Evolutionary conservation across 768 basidiomycete species (phyloP).

Genomic region (Pulveroboletus ravenelii): DNA sequence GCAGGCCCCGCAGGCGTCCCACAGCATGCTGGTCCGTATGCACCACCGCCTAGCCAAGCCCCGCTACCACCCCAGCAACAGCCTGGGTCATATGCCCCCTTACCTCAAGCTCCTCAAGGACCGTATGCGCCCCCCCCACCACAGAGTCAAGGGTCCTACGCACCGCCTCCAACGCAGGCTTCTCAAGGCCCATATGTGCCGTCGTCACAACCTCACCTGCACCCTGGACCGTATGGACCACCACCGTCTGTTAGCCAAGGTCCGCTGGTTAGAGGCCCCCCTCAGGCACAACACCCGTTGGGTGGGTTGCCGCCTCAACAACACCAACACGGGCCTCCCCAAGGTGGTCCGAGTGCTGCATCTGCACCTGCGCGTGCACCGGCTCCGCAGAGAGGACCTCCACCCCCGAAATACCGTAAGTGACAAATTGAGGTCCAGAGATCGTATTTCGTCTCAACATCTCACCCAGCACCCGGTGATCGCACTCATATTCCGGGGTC

Average conservation of each 20-base stretch:
- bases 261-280: conserved; percentile 26
- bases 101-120: conserved; percentile 24
- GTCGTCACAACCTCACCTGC: conserved; percentile 12
- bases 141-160: conserved; percentile 16
- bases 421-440: conserved; percentile 8
- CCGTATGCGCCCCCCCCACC: conserved; percentile 29
- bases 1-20: conserved; percentile 22
- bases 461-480: conserved; percentile 73
- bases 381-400: conserved; percentile 36
- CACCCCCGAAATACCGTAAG: conserved; percentile 58
- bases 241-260: conserved; percentile 23
- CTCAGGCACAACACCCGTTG: conserved; percentile 29
- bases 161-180: conserved; percentile 14
- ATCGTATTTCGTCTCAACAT: neutral
- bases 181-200: conserved; percentile 25
- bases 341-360: conserved; percentile 22
- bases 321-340: conserved; percentile 27
- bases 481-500: conserved; percentile 83
- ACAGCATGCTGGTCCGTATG: conserved; percentile 29
- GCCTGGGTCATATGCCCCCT: conserved; percentile 23
- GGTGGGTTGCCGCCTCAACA: conserved; percentile 19
- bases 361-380: conserved; percentile 27
- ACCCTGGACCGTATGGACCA: conserved; percentile 25
- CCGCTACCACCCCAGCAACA: conserved; percentile 16
- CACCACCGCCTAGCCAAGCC: conserved; percentile 16